Percentiles rank a stretch among this genome's conserved stretches.
These are phyloP conservation scores for Pichia exigua DNA, from an alignment of 805 yeast species.

Conservation along the genomic window DNA sequence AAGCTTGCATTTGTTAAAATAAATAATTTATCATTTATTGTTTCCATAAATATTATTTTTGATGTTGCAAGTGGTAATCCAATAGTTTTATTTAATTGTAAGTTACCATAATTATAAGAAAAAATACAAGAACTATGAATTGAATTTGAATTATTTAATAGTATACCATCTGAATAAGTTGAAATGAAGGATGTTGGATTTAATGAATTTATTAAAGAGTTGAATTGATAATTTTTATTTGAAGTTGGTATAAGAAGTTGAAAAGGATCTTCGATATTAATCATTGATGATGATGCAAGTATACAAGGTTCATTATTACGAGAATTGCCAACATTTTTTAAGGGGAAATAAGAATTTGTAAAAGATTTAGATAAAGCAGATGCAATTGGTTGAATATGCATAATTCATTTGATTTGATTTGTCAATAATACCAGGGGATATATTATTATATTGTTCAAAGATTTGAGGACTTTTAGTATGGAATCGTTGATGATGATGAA, in stretches of 20 bases:
- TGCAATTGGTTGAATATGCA: background rate
- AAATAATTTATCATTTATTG: background rate
- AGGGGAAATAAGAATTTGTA: background rate
- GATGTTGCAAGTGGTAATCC: background rate
- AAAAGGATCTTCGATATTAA: background rate
- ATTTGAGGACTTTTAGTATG: background rate
- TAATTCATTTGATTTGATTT: background rate
- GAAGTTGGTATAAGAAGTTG: background rate
- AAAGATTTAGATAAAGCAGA: background rate
- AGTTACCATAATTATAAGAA: background rate
- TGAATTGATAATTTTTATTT: background rate
- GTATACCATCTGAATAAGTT: conserved; percentile 2
- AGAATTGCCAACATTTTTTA: background rate
- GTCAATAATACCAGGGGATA: background rate
- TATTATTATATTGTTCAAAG: background rate
- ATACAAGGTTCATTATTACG: background rate
- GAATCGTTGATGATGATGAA: no score
- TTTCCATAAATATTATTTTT: background rate
- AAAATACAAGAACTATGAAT: background rate
- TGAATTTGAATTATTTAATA: background rate
- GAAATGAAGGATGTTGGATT: background rate
- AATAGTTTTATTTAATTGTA: background rate
- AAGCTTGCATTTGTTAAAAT: background rate
- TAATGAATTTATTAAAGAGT: background rate
- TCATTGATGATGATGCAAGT: background rate